These are phyloP conservation scores for Angomonas ambiguus DNA, from an alignment of 208 protist species.

Conservation along the genomic window DNA sequence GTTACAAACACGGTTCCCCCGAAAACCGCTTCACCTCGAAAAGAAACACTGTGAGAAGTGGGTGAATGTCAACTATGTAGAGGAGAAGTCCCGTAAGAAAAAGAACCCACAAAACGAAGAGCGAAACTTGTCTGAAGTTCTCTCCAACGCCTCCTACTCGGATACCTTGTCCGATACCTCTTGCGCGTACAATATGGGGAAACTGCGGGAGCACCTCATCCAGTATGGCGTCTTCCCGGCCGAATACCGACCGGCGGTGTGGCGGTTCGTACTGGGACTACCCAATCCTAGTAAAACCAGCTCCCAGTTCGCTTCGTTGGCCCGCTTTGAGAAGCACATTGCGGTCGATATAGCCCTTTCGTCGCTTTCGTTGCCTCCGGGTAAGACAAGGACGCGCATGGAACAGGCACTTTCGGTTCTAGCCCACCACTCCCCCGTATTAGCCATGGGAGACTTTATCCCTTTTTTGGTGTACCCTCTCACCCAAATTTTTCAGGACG, in stretches of 20 bases:
- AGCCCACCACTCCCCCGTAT: conserved; percentile 55
- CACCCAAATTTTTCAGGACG: conserved; percentile 47
- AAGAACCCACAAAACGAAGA: not conserved
- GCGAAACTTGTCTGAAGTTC: not conserved
- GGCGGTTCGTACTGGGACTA: conserved; percentile 77
- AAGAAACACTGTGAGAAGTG: conserved; percentile 14
- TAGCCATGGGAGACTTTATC: conserved; percentile 67
- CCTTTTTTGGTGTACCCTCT: conserved; percentile 79
- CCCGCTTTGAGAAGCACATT: conserved; percentile 42
- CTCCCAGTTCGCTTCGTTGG: conserved; percentile 66
- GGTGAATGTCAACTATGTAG: conserved; percentile 27
- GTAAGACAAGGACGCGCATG: conserved; percentile 23
- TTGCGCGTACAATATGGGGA: conserved; percentile 57
- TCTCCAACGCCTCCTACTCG: conserved; percentile 6
- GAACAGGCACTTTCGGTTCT: conserved; percentile 66
- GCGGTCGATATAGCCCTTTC: conserved; percentile 48
- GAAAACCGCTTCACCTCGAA: conserved; percentile 1
- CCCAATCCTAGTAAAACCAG: conserved; percentile 38
- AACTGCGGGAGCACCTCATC: conserved; percentile 49
- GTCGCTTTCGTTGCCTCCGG: conserved; percentile 48
- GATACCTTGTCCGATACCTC: conserved; percentile 27
- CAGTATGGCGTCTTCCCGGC: conserved; percentile 72
- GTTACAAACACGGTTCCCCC: not conserved
- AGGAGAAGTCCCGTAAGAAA: not conserved
- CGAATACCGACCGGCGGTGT: conserved; percentile 56